Percentiles rank a stretch among this genome's conserved stretches.
Evolutionary conservation across 768 basidiomycete genomes (phyloP).

Genomic region (Pleurotus platypus): DNA sequence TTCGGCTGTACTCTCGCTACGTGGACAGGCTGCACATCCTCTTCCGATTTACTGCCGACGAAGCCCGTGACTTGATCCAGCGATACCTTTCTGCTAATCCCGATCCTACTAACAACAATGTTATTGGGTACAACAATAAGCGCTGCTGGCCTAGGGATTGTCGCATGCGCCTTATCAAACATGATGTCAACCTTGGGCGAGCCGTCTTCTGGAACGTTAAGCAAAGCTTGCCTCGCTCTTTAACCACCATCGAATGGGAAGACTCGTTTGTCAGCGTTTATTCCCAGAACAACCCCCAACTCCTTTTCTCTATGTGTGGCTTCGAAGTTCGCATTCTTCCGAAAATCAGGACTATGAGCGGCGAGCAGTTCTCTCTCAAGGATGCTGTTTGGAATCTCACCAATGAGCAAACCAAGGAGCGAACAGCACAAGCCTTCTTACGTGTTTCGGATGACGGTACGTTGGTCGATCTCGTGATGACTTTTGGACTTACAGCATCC

Average conservation of each 20-base stretch:
- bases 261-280: constrained; percentile 97
- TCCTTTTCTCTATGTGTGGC: constrained; percentile 98
- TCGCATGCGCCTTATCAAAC: constrained; percentile 98
- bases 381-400: constrained; percentile 97
- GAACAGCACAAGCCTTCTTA: constrained; percentile 96
- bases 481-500: constrained; percentile 10
- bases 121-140: constrained; percentile 99
- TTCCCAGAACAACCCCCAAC: constrained; percentile 95
- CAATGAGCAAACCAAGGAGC: constrained; percentile 95
- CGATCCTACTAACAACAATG: constrained; percentile 98
- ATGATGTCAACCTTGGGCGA: constrained; percentile 97
- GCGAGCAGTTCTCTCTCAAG: constrained; percentile 95
- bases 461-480: constrained; percentile 1
- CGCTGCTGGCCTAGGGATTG: constrained; percentile 99
- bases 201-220: constrained; percentile 99
- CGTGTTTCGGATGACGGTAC: constrained; percentile 93
- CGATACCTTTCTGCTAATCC: constrained; percentile 96
- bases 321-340: constrained; percentile 98
- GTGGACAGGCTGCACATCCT: constrained; percentile 93
- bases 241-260: constrained; percentile 99
- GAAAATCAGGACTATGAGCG: constrained; percentile 91
- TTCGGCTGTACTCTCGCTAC: constrained; percentile 95
- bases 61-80: constrained; percentile 95
- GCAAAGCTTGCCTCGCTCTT: constrained; percentile 89
- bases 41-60: constrained; percentile 97